Evolutionary conservation across 495 filamentous ascomycete species (phyloP).

Genomic region (Hypoxylon fragiforme): DNA sequence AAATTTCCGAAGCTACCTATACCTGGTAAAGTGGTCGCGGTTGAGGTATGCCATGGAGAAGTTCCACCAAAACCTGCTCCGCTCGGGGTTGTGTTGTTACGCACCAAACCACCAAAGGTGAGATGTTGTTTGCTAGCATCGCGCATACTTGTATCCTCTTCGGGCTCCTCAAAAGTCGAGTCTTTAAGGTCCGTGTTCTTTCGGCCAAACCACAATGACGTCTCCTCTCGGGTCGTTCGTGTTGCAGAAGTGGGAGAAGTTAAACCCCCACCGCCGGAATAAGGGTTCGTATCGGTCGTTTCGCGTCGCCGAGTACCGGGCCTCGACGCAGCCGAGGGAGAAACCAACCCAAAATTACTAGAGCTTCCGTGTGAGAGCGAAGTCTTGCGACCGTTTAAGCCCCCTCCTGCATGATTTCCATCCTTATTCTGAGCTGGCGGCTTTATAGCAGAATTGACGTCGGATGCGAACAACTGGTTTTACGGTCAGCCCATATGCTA

Average conservation of each 20-base stretch:
- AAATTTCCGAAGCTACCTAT: constrained; percentile 92
- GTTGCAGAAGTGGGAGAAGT: constrained; percentile 54
- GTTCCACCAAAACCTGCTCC: constrained; percentile 48
- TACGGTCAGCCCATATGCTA: constrained; percentile 1
- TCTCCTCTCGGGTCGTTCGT: constrained; percentile 53
- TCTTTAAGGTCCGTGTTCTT: constrained; percentile 66
- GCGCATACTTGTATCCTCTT: constrained; percentile 37
- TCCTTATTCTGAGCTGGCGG: constrained; percentile 80
- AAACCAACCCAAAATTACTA: constrained; percentile 52
- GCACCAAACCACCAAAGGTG: constrained; percentile 65
- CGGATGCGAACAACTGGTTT: constrained; percentile 66
- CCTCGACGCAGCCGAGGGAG: constrained; percentile 66
- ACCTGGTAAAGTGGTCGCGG: constrained; percentile 58
- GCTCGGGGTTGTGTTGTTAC: constrained; percentile 62
- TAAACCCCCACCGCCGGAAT: constrained; percentile 53
- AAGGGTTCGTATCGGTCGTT: constrained; percentile 77
- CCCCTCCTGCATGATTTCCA: constrained; percentile 54
- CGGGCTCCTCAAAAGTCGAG: constrained; percentile 53
- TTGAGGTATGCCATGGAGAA: constrained; percentile 72
- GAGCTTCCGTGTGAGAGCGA: constrained; percentile 66
- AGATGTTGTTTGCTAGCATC: constrained; percentile 22
- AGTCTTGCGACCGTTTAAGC: constrained; percentile 67
- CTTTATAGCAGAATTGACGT: constrained; percentile 93
- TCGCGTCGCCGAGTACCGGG: constrained; percentile 80
- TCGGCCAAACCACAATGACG: constrained; percentile 65